phyloP scores from a whole-genome alignment of 805 yeast species.

The Clavispora santaluciae region DNA sequence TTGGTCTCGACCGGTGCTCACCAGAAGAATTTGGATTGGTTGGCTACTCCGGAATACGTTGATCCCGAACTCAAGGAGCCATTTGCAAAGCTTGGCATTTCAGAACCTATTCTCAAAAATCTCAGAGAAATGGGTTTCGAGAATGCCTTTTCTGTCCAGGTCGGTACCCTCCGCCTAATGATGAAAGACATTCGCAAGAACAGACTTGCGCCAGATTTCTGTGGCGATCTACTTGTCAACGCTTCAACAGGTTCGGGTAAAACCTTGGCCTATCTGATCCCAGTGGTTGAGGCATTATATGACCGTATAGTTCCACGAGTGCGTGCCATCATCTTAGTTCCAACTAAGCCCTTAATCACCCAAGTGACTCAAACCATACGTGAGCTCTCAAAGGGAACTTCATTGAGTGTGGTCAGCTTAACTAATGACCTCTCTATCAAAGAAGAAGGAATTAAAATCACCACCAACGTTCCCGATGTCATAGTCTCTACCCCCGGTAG shows the following conservation, averaged over 20 bases:
- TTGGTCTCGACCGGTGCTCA: conserved; percentile 25
- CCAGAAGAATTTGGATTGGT: conserved; percentile 53
- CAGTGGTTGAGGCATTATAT: conserved; percentile 66
- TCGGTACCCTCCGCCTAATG: conserved; percentile 54
- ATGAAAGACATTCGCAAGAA: conserved; percentile 40
- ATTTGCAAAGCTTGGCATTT: conserved; percentile 46
- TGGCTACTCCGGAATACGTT: conserved; percentile 57
- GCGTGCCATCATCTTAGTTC: conserved; percentile 76
- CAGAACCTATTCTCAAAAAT: conserved; percentile 41
- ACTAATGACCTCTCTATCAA: conserved; percentile 48
- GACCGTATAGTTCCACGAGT: conserved; percentile 64
- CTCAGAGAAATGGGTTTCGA: conserved; percentile 42
- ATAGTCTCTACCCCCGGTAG: conserved; percentile 75
- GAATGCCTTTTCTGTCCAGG: conserved; percentile 74
- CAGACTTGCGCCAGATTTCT: conserved; percentile 44
- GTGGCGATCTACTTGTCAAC: conserved; percentile 80
- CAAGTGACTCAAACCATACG: conserved; percentile 73
- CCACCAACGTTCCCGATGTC: conserved; percentile 53
- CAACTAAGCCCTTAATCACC: conserved; percentile 80
- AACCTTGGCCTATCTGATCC: conserved; percentile 82
- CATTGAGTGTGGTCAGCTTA: conserved; percentile 57
- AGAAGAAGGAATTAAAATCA: conserved; percentile 58
- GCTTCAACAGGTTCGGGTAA: conserved; percentile 97
- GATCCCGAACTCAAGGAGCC: conserved; percentile 42
- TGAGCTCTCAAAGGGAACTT: conserved; percentile 60